Evolutionary conservation across 2,329 filamentous ascomycete species (phyloP), one percentile per base, ranked within the genome.

Genomic region (Arthrobotrys conoides): DNA sequence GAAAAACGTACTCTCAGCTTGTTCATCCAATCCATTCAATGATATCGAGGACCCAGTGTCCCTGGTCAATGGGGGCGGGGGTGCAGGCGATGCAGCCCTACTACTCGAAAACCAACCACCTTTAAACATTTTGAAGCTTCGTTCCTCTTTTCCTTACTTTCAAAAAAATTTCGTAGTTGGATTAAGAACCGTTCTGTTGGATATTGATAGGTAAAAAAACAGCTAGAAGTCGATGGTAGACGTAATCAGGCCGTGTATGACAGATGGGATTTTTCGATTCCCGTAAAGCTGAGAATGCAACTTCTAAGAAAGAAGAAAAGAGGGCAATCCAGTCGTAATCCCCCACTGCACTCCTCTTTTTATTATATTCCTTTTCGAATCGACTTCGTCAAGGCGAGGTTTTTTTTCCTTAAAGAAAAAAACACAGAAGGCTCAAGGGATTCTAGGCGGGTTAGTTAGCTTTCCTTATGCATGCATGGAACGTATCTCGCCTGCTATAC

Each of bases 21-120:
- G 75, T 33, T 78, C 75, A 30, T 78, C 75, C 41, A 78, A 59
- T 12, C 63, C 75, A n/a, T 61, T 72, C 30, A 78, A 22, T 20
- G 75, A 78, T 20, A 78, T 71, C 30, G 75, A 78, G 16, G 68
- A 72, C n/a, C 59, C 61, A 3, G 66, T 67, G 38, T 63, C 70
- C 38, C 38, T 38, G 0, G 10, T 22, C 3, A 64, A 44, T 51
- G 44, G 3, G n/a, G 36, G 57, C 1, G 41, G 44, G 16, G 61
- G 36, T 16, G 73, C 48, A 9, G 67, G 57, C 38, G 73, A 65
- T 18, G 49, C 51, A 5, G 51, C 41, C 44, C 73, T 64, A n/a
- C 53, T 59, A 18, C 72, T 67, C 8, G 65, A 65, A 57, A 77
- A 77, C 66, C 72, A 76, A 9, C 59, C 63, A 24, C 27, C 38